Percentiles rank a stretch among this genome's conserved stretches.
Evolutionary conservation across 768 basidiomycete genomes (phyloP).

Genomic region (Amanita exitialis): DNA sequence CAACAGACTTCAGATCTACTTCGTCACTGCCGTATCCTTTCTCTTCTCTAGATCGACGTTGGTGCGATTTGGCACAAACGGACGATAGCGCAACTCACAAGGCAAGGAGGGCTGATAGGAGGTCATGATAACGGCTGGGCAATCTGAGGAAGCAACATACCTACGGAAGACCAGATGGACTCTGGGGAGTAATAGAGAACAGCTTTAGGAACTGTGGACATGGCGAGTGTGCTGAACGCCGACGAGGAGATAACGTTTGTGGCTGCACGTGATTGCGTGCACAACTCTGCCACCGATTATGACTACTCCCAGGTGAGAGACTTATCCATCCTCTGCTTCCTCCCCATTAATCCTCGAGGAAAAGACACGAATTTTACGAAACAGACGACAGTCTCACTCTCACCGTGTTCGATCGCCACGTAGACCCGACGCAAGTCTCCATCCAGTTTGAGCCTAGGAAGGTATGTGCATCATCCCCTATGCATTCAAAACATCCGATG

Average conservation of each 20-base stretch:
- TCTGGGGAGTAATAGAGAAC: constrained; percentile 59
- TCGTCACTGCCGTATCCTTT: constrained; percentile 83
- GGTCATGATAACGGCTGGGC: background rate
- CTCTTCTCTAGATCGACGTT: constrained; percentile 36
- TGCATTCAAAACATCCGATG: constrained; percentile 2
- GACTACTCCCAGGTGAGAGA: constrained; percentile 26
- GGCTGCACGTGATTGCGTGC: constrained; percentile 11
- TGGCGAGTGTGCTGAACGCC: constrained; percentile 3
- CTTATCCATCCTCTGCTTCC: background rate
- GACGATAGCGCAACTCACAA: constrained; percentile 29
- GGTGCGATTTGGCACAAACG: background rate
- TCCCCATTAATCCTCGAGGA: background rate
- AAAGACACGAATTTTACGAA: constrained; percentile 83
- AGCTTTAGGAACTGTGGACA: constrained; percentile 54
- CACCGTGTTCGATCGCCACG: constrained; percentile 73
- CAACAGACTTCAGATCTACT: constrained; percentile 56
- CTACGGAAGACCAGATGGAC: constrained; percentile 57
- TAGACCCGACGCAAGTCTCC: constrained; percentile 51
- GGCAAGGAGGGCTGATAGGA: constrained; percentile 37
- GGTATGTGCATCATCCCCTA: constrained; percentile 23
- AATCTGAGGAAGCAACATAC: constrained; percentile 25
- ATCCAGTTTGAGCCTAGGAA: constrained; percentile 57
- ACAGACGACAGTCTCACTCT: constrained; percentile 66
- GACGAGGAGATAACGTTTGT: no score
- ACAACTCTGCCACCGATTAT: constrained; percentile 12